Conservation (phyloP, 352 stramenopile genomes). For the Pythium biforme region DNA sequence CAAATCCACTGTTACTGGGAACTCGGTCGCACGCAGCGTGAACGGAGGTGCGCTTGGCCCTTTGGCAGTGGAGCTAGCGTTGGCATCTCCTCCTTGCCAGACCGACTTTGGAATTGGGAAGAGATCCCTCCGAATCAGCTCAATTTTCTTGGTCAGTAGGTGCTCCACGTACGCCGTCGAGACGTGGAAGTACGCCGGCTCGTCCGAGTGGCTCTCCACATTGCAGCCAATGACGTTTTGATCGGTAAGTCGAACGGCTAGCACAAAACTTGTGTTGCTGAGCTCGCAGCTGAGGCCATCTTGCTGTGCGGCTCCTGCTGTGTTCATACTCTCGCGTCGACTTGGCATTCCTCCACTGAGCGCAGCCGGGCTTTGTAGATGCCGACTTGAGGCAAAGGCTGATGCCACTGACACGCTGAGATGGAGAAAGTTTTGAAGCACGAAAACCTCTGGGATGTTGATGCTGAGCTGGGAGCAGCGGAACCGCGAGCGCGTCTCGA, state of each 20-base stretch:
- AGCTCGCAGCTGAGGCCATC: conserved; percentile 24
- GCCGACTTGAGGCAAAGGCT: conserved; percentile 17
- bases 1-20: conserved; percentile 12
- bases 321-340: not conserved
- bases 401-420: conserved; percentile 34
- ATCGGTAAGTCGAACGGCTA: conserved; percentile 31
- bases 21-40: conserved; percentile 2
- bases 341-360: not conserved
- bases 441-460: conserved; percentile 60
- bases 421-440: conserved; percentile 47
- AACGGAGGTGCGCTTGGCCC: conserved; percentile 1
- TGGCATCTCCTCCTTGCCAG: not conserved
- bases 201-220: conserved; percentile 27
- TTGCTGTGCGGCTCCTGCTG: not conserved
- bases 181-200: conserved; percentile 36
- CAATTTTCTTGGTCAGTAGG: conserved; percentile 34
- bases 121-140: conserved; percentile 36
- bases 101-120: conserved; percentile 20
- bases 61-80: not conserved
- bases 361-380: not conserved
- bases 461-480: conserved; percentile 42
- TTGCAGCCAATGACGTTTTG: conserved; percentile 43
- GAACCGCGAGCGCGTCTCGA: conserved; percentile 37
- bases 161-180: conserved; percentile 47
- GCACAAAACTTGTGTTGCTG: conserved; percentile 18